Conservation (phyloP, 1,139 yeast genomes). For the Candida sp. region DNA sequence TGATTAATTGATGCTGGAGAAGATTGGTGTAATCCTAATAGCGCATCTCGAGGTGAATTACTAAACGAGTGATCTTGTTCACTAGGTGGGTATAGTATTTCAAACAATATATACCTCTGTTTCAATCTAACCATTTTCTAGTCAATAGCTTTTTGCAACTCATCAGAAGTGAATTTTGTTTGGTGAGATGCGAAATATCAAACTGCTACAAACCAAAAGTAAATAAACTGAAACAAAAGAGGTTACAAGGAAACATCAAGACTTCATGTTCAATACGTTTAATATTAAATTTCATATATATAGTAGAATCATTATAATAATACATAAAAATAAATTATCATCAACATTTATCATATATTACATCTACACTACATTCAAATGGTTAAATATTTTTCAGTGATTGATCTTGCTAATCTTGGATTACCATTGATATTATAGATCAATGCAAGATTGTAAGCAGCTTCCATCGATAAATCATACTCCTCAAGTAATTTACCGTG, state of each 20-base stretch:
- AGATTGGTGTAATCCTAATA: conserved; percentile 46
- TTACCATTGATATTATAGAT: conserved; percentile 81
- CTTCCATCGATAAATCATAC: conserved; percentile 65
- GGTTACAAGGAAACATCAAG: no score
- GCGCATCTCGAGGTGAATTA: conserved; percentile 29
- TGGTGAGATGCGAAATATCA: not conserved
- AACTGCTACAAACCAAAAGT: no score
- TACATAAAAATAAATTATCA: no score
- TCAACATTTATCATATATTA: no score
- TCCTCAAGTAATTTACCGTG: conserved; percentile 24
- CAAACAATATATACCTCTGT: conserved; percentile 80
- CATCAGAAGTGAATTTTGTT: not conserved
- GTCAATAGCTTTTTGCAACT: not conserved
- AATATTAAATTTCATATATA: no score
- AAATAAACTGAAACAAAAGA: no score
- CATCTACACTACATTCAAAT: conserved; percentile 12
- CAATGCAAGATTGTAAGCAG: conserved; percentile 80
- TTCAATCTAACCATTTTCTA: conserved; percentile 92
- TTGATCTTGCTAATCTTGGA: conserved; percentile 52
- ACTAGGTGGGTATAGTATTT: conserved; percentile 62
- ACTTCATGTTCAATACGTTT: no score
- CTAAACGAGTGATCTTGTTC: conserved; percentile 18
- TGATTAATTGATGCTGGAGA: conserved; percentile 44
- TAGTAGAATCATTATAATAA: no score
- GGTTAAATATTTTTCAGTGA: conserved; percentile 62